Conservation (phyloP, 2,329 filamentous ascomycete genomes). For the Chaetomium olivaceum region DNA sequence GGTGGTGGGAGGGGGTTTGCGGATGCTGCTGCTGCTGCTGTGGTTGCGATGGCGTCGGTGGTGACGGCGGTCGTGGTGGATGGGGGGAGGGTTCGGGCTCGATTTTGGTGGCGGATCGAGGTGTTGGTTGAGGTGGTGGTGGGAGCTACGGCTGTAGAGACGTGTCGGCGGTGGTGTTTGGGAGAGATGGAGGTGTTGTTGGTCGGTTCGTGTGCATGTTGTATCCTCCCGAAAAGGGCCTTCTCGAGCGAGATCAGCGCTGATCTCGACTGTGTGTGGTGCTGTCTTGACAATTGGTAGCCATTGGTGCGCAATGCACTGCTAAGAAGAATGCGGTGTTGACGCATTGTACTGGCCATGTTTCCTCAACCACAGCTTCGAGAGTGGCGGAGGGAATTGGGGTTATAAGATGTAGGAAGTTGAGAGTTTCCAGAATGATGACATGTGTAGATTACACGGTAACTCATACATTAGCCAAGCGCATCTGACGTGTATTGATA, state of each 20-base stretch:
- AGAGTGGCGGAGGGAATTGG: background rate
- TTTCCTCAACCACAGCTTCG: background rate
- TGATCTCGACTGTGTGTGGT: background rate
- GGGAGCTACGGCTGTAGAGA: background rate
- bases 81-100: background rate
- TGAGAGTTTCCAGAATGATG: background rate
- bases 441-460: background rate
- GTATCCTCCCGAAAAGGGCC: background rate
- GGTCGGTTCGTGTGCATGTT: background rate
- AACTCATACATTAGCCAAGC: too few relatives aligned
- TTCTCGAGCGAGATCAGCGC: background rate
- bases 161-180: background rate
- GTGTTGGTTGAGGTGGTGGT: background rate
- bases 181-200: slow-evolving; percentile 9
- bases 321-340: slow-evolving; percentile 10
- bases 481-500: background rate
- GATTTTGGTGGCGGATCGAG: background rate
- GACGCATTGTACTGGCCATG: slow-evolving; percentile 22
- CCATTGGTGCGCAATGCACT: slow-evolving; percentile 18
- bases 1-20: slow-evolving; percentile 72
- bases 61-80: background rate
- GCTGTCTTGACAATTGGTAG: background rate
- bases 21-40: background rate
- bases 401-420: background rate
- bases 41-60: slow-evolving; percentile 2